Base-by-base conservation (phyloP, 1,284 basidiomycete species). In the Coniferiporia sulphurascens region DNA sequence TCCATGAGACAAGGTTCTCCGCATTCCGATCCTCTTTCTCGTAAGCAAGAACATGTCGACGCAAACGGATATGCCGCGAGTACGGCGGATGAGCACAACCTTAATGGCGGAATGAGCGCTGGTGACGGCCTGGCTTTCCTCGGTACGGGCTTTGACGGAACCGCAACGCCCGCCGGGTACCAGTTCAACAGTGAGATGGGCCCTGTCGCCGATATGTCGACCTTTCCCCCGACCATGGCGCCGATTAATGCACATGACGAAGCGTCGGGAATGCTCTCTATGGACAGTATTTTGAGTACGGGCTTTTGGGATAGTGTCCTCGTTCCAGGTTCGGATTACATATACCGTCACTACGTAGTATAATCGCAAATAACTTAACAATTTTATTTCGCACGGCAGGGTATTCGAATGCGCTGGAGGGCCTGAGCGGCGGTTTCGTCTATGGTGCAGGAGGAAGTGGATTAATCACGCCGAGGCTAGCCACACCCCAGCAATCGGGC, bases 301-400 rank as follows among this genome's bases (percentile, higher is more conserved):
- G 83, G 82, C 45, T 93, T 93, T 70, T 93, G 89, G 90, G 90
- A 92, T 70, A 91, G 79, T 67, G 84, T 92, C 63, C 80, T 92
- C 35, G 85, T 92, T 48, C 90, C 89, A 66, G 90, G 89, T 89
- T 65, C 62, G 85, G 75, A 45, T 53, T 48, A 45, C 59, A 63
- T 57, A 45, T 27, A 34, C 44, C 55, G 27, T 12, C 21, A 15
- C 48, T 59, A 51, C 45, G 41, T 61, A 48, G 19, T 22, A 22
- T 49, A 21, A 55, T 22, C 10, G 50, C 19, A 13, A 49, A 34
- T 50, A 36, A 57, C 55, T 63, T 45, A 55, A 64, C 49, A 43
- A 44, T 48, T 56, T 34, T 22, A n/a, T 32, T 27, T 32, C n/a
- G 22, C 38, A 41, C 52, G 2, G 15, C 64, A 91, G 89, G 89